Base-by-base conservation (phyloP, 208 protist species). In the Leptomonas pyrrhocoris region DNA sequence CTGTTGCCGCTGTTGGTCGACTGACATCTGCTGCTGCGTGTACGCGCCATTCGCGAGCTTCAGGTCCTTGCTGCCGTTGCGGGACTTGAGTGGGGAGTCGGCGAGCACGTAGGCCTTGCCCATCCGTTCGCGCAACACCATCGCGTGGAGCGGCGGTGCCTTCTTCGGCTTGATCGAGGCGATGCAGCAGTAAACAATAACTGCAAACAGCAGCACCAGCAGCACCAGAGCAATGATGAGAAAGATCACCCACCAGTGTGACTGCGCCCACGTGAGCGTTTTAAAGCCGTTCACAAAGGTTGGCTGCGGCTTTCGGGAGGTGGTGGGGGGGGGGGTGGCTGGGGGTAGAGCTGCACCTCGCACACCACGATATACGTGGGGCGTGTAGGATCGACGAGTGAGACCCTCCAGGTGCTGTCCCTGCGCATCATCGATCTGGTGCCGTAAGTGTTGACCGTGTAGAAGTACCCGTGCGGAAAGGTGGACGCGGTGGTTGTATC, bases 191-290 rank as follows among this genome's bases (percentile, higher is more conserved):
- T 79, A 83, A n/a, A 81, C 65, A 50, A 80, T 77, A 46, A 74
- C 66, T 38, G 56, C 16, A 27, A 86, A 66, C 7, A 84, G 46
- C 5, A 79, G 12, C 9, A 71, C 8, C 1, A 73, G 48, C 23
- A 86, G 50, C 4, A 86, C 27, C 9, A 77, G 36, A 18, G 68
- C 62, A 49, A 77, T 54, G 57, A 81, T 60, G 28, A 80, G 68
- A 21, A 69, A 86, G 51, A 83, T 77, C 0, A 86, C 58, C 60
- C 70, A 86, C 81, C 81, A 86, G 72, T 83, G 30, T 53, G 53
- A 65, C 69, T 86, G 81, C 6, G 77, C 65, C 78, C 81, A 86
- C 21, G 81, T 86, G 15, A 73, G 54, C n/a, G 77, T 74, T 69
- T 86, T 80, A 46, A 69, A 86, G 58, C 77, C 77, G 30, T 80